phyloP scores from a whole-genome alignment of 1,284 basidiomycete genomes.

The Amylostereum chailletii region DNA sequence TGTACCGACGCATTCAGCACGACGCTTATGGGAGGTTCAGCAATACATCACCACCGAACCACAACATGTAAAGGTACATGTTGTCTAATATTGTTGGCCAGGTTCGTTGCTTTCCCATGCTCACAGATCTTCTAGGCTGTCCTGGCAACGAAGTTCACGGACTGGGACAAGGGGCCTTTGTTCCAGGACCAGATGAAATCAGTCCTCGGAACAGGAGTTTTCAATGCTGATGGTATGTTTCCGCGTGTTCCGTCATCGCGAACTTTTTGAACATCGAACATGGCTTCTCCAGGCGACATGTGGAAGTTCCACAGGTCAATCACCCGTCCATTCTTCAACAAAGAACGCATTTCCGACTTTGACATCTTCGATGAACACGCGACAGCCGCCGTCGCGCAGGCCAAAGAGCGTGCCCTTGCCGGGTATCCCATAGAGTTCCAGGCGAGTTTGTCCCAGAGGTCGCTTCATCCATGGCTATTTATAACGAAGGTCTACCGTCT shows the following conservation, averaged over 20 bases:
- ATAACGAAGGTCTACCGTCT: neutral
- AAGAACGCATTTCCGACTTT: conserved; percentile 46
- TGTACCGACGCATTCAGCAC: no score
- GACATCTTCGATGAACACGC: conserved; percentile 42
- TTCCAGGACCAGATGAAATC: conserved; percentile 8
- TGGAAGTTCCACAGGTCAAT: conserved; percentile 46
- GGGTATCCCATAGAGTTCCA: conserved; percentile 45
- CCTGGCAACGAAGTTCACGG: conserved; percentile 15
- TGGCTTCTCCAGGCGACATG: neutral
- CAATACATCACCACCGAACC: neutral
- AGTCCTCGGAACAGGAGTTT: conserved; percentile 47
- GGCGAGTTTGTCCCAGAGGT: conserved; percentile 16
- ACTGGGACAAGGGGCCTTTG: conserved; percentile 14
- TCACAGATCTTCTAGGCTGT: conserved; percentile 7
- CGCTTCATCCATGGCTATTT: neutral
- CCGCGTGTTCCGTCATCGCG: neutral
- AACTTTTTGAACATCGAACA: neutral
- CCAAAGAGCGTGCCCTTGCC: conserved; percentile 30
- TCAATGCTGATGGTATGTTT: conserved; percentile 47
- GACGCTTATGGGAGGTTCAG: neutral
- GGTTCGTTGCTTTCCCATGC: neutral
- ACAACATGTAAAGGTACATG: neutral
- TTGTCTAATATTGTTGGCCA: no score
- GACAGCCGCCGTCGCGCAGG: conserved; percentile 28
- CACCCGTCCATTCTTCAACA: conserved; percentile 47